phyloP scores from a whole-genome alignment of 345 rosid species.

The Linum tenue region DNA sequence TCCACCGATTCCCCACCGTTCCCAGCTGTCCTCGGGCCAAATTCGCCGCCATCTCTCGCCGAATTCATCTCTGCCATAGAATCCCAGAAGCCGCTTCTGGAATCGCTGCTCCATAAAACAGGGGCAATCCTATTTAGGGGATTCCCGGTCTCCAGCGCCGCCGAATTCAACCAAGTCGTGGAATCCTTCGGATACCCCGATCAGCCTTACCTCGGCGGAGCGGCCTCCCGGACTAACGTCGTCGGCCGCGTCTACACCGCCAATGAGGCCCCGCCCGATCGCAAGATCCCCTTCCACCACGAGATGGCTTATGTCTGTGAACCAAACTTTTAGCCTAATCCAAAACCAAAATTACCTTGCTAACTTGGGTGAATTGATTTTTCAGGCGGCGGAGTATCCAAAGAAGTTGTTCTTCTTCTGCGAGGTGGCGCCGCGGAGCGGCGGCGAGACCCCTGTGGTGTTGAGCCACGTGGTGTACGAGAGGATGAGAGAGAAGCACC shows the following conservation, averaged over 20 bases:
- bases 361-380: slow-evolving; percentile 18
- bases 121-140: slow-evolving; percentile 22
- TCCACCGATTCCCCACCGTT: slow-evolving; percentile 29
- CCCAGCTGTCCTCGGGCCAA: slow-evolving; percentile 49
- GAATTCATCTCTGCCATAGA: slow-evolving; percentile 26
- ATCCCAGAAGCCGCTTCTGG: slow-evolving; percentile 39
- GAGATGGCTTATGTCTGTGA: slow-evolving; percentile 38
- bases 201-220: too few species aligned
- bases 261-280: too few species aligned
- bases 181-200: slow-evolving; percentile 57
- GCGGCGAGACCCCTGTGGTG: slow-evolving; percentile 88
- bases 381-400: slow-evolving; percentile 88
- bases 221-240: too few species aligned
- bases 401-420: slow-evolving; percentile 81
- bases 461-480: slow-evolving; percentile 47
- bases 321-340: too few species aligned
- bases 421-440: slow-evolving; percentile 68
- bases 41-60: slow-evolving; percentile 25
- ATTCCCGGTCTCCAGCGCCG: slow-evolving; percentile 46
- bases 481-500: slow-evolving; percentile 29
- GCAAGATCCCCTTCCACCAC: slow-evolving; percentile 50
- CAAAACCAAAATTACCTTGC: too few species aligned
- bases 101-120: not conserved
- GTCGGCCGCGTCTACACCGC: too few species aligned
- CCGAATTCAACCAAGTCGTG: slow-evolving; percentile 74